These are phyloP conservation scores for Talaromyces trachyspermus DNA, from an alignment of 495 filamentous ascomycete genomes.

Conservation along the genomic window DNA sequence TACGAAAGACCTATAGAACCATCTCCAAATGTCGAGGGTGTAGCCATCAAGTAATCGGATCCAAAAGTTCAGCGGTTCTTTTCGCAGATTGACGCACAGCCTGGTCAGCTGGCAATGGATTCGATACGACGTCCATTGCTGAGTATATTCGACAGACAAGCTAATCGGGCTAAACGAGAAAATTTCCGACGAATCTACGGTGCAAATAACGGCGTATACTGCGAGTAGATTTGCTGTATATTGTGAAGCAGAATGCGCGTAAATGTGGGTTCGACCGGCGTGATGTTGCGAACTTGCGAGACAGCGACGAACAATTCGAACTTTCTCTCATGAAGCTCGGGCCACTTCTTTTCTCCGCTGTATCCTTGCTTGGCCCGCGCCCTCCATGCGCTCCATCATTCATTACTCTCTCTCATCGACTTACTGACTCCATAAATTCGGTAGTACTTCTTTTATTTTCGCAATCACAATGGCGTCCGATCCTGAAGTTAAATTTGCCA, in stretches of 20 bases:
- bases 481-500: slow-evolving; percentile 58
- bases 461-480: slow-evolving; percentile 30
- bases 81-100: slow-evolving; percentile 55
- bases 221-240: neutral
- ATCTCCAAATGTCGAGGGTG: slow-evolving; percentile 31
- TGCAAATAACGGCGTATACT: too few relatives aligned
- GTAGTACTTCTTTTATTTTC: neutral
- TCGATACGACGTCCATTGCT: slow-evolving; percentile 28
- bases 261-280: neutral
- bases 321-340: slow-evolving; percentile 8
- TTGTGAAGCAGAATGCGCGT: neutral
- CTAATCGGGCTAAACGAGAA: neutral
- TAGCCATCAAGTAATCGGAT: slow-evolving; percentile 48
- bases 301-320: slow-evolving; percentile 1
- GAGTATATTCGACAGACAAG: too few relatives aligned
- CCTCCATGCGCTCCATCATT: neutral
- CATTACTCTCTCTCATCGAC: neutral
- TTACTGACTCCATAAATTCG: neutral
- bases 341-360: slow-evolving; percentile 1
- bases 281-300: too few relatives aligned
- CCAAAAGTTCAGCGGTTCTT: slow-evolving; percentile 61
- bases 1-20: slow-evolving; percentile 47
- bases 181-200: too few relatives aligned
- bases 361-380: neutral
- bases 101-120: slow-evolving; percentile 29